phyloP scores from a whole-genome alignment of 495 filamentous ascomycete species.

The Penicillium ochrochloron region DNA sequence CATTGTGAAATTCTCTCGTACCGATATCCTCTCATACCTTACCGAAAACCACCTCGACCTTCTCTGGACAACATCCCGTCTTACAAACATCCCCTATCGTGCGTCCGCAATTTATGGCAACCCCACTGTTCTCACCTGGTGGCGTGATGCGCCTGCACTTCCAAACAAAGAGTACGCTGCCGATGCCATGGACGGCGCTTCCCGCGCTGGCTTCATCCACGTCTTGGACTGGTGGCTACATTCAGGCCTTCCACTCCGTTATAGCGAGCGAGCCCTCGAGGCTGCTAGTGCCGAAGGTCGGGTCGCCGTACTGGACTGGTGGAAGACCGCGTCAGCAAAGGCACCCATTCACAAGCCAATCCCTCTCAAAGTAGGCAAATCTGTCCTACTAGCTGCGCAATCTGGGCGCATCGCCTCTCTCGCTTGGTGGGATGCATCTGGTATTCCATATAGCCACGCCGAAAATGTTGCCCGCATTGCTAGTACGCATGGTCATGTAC shows the following conservation, averaged over 20 bases:
- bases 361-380: conserved; percentile 76
- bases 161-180: conserved; percentile 76
- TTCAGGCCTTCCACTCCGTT: conserved; percentile 78
- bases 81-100: conserved; percentile 81
- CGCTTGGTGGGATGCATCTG: conserved; percentile 81
- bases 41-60: conserved; percentile 76
- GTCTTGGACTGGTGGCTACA: conserved; percentile 91
- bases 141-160: conserved; percentile 75
- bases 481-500: conserved; percentile 82
- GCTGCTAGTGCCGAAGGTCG: conserved; percentile 82
- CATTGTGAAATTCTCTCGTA: conserved; percentile 87
- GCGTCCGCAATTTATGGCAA: conserved; percentile 86
- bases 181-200: conserved; percentile 87
- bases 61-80: conserved; percentile 80
- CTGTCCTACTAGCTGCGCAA: conserved; percentile 78
- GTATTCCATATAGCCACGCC: conserved; percentile 72
- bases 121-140: conserved; percentile 85
- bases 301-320: conserved; percentile 87
- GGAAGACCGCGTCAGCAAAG: conserved; percentile 65
- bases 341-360: conserved; percentile 42
- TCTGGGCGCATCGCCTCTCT: conserved; percentile 72
- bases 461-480: conserved; percentile 83
- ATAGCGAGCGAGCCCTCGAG: conserved; percentile 84
- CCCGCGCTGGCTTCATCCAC: conserved; percentile 77
- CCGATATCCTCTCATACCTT: conserved; percentile 78